Evolutionary conservation across 108 stramenopile genomes (phyloP), one percentile per base, ranked within the genome.

Genomic region (Nitzschia sp.): DNA sequence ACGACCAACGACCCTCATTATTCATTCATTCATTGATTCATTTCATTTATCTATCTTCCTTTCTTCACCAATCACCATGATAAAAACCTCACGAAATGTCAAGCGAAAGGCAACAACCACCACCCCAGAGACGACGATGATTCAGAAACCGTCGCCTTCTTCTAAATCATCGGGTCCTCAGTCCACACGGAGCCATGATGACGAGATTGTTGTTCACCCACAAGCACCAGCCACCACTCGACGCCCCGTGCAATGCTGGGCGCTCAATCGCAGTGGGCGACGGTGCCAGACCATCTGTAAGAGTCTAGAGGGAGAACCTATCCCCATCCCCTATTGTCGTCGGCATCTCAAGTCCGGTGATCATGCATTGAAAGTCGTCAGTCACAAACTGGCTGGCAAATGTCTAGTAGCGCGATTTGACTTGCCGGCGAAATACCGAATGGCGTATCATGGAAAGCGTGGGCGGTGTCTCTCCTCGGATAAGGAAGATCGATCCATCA

Each of bases 321-420:
- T 87, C 15, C 85, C 85, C 0, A 87, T 87, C 36, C 85, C 85
- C 17, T 86, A 86, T 48, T 86, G 85, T 38, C 48, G 68, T 45
- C 33, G 36, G 2, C 85, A 86, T 60, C 60, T 86, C 3, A 66
- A 81, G 47, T 45, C 28, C 6, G 85, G 85, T 29, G 85, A 87
- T 56, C 80, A 82, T 16, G 85, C 85, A 25, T 54, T 87, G 6
- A 70, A 70, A 27, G 80, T 80, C 23, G 82, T 84, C 52, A 54
- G 59, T 44, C 85, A 87, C 66, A 80, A 80, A 21, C 63, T 87
- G 53, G 79, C 79, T 22, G 85, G 85, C 31, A 87, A 82, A 35
- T 80, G 78, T 15, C 62, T 87, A 8, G 79, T 86, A 3, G 85
- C 85, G 19, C 67, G 81, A 1, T 69, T 23, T 45, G 85, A 83